Evolutionary conservation across 768 basidiomycete genomes (phyloP).

Genomic region (Rhodotorula sphaerocarpa): DNA sequence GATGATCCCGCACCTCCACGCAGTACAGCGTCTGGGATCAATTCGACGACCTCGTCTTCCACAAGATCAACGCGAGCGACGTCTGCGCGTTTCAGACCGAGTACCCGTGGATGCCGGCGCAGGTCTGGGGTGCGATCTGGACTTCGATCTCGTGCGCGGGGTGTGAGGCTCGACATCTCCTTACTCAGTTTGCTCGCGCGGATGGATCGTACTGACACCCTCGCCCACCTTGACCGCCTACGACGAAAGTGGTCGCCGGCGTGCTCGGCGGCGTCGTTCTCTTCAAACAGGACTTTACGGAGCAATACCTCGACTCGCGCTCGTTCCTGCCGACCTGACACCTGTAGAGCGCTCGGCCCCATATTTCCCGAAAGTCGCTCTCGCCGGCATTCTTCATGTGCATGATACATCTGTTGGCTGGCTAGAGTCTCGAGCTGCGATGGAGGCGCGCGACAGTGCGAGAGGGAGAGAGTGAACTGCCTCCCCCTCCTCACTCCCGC

Average conservation of each 20-base stretch:
- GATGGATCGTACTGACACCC: background rate
- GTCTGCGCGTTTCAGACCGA: constrained; percentile 16
- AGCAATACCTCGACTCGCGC: constrained; percentile 1
- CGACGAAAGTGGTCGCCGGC: constrained; percentile 3
- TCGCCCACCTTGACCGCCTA: background rate
- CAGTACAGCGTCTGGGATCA: constrained; percentile 31
- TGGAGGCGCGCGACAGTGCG: too few species aligned
- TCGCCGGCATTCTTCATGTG: too few species aligned
- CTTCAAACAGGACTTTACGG: constrained; percentile 28
- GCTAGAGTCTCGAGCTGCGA: too few species aligned
- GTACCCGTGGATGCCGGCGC: constrained; percentile 26
- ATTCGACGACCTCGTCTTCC: constrained; percentile 24
- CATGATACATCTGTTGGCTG: background rate
- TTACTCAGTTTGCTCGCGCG: background rate
- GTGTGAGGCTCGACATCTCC: too few species aligned
- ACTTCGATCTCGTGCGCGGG: constrained; percentile 6
- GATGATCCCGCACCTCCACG: background rate
- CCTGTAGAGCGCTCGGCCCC: too few species aligned
- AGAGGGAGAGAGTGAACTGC: too few species aligned
- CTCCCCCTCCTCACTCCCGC: too few species aligned
- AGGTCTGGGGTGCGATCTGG: constrained; percentile 27
- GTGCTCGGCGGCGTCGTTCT: constrained; percentile 11
- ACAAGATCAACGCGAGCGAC: constrained; percentile 24
- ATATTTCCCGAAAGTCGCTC: too few species aligned
- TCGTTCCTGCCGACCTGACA: constrained; percentile 4